Evolutionary conservation across 2,329 filamentous ascomycete species (phyloP), one percentile per base, ranked within the genome.

Genomic region (Aspergillus proliferans): DNA sequence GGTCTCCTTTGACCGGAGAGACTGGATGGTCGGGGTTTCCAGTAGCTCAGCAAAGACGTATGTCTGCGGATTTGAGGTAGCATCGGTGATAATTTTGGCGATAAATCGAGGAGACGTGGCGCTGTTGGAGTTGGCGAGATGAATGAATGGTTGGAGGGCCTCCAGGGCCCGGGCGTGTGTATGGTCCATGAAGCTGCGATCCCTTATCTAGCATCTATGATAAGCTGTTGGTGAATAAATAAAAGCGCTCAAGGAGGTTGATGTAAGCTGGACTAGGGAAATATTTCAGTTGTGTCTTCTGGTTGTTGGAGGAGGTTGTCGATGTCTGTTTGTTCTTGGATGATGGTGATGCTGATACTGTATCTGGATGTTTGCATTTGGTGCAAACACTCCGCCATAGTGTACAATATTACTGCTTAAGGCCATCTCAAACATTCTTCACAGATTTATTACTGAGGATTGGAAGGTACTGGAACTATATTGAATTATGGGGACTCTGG

Each of bases 21-120:
- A 78, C 69, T 93, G 87, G 57, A 97, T 84, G 59, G 88, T 83
- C 0, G 87, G 83, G 1, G 84, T 83, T 60, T 87, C 80, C 34
- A 98, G 83, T n/a, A 98, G 84, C 73, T 97, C 92, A 58, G 87
- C 83, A 74, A 98, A 98, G 71, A 97, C 80, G 70, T 86, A 98
- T 56, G 91, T 95, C 70, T 90, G 88, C 24, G 87, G 83, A 48
- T 85, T 85, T n/a, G 89, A 90, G 45, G 90, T 97, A 53, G 91
- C 93, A 71, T 90, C 88, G 41, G 79, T 83, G 66, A 97, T 81
- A 47, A 97, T 82, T 66, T 95, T 90, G 63, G 87, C 85, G 39
- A 91, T 86, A 50, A 90, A 88, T 59, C 87, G 85, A 38, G 89
- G 85, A 9, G 90, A 89, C 6, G 83, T 63, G 15, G 66, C 64